Evolutionary conservation across 176 grass and related monocot species (phyloP).

Genomic region (Carex cristatella): DNA sequence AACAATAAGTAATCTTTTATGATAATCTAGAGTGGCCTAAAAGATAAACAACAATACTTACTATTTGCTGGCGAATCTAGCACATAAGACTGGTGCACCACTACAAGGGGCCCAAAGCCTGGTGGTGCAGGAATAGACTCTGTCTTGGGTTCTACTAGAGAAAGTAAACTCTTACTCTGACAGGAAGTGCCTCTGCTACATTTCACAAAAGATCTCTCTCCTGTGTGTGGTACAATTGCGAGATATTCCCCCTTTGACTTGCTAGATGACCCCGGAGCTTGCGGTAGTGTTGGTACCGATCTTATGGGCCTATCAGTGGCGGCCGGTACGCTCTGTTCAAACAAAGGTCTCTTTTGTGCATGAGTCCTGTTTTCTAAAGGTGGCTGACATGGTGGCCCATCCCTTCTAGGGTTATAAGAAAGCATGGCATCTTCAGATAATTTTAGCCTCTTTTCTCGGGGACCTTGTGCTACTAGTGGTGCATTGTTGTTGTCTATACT

Average conservation of each 20-base stretch:
- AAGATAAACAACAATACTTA: neutral
- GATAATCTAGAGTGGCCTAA: neutral
- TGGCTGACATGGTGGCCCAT: neutral
- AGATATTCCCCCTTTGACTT: neutral
- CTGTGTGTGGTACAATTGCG: neutral
- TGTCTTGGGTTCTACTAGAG: neutral
- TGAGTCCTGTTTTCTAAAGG: neutral
- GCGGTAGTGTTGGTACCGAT: neutral
- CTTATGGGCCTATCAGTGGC: neutral
- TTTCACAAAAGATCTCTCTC: neutral
- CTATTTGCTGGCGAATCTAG: slow-evolving; percentile 15
- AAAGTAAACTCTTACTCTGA: slow-evolving; percentile 1
- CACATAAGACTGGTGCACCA: neutral
- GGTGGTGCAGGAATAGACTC: neutral
- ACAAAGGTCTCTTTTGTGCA: slow-evolving; percentile 4
- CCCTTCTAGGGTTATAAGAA: neutral
- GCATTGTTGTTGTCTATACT: neutral
- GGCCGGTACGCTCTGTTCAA: neutral
- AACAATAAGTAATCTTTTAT: neutral
- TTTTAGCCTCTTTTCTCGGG: slow-evolving; percentile 12
- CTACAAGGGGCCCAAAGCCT: slow-evolving; percentile 10
- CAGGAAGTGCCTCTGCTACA: neutral
- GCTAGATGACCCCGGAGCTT: neutral
- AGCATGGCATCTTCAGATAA: neutral
- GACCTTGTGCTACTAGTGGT: neutral